Evolutionary conservation across 352 stramenopile species (phyloP).

Genomic region (Phytophthora podocarpi): DNA sequence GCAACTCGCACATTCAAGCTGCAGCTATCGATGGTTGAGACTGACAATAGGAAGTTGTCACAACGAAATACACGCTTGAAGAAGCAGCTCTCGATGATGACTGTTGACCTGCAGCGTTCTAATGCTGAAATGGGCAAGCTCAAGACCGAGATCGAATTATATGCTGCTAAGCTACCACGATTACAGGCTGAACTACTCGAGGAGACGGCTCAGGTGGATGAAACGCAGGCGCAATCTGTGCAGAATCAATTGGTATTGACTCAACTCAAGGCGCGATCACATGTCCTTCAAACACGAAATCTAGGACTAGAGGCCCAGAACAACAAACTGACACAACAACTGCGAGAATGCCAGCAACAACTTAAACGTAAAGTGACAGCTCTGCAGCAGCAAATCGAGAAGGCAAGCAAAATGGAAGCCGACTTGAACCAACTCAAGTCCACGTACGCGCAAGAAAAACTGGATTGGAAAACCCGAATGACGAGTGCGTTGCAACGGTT

Average conservation of each 20-base stretch:
- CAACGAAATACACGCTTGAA: slow-evolving; percentile 52
- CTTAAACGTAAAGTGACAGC: slow-evolving; percentile 29
- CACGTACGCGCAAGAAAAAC: slow-evolving; percentile 31
- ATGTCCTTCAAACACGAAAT: slow-evolving; percentile 51
- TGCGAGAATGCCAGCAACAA: slow-evolving; percentile 41
- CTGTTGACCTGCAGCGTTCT: slow-evolving; percentile 41
- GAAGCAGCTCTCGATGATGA: slow-evolving; percentile 34
- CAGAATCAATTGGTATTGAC: slow-evolving; percentile 46
- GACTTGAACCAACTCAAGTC: slow-evolving; percentile 36
- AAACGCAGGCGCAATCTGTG: slow-evolving; percentile 48
- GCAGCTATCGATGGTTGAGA: slow-evolving; percentile 42
- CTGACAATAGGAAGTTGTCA: slow-evolving; percentile 44
- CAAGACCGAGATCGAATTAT: slow-evolving; percentile 59
- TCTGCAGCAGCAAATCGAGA: slow-evolving; percentile 41
- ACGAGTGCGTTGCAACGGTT: slow-evolving; percentile 31
- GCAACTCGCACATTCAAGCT: slow-evolving; percentile 28
- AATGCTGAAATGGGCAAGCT: slow-evolving; percentile 46
- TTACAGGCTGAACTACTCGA: slow-evolving; percentile 53
- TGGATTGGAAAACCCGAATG: slow-evolving; percentile 40
- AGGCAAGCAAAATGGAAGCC: slow-evolving; percentile 33
- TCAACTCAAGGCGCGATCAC: slow-evolving; percentile 48
- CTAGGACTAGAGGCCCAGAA: slow-evolving; percentile 34
- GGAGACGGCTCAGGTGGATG: slow-evolving; percentile 54
- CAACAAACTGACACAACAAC: slow-evolving; percentile 35
- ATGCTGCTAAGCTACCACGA: slow-evolving; percentile 47